Evolutionary conservation across 2,329 filamentous ascomycete genomes (phyloP), one percentile per base, ranked within the genome.

Genomic region (Scytalidium sp.): DNA sequence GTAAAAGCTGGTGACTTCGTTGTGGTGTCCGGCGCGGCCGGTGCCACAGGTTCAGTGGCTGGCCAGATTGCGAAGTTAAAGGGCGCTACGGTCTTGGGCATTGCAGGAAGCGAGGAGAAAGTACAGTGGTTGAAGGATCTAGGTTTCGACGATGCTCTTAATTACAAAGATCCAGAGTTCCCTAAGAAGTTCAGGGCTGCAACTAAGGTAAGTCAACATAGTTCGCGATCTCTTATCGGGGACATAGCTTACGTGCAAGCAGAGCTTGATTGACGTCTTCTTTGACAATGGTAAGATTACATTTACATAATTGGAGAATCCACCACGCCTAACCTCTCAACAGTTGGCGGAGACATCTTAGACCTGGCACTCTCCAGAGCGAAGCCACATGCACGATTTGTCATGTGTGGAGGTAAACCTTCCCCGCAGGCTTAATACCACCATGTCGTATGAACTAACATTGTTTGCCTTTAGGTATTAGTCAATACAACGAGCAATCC

Each of bases 21-120:
- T 1, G 86, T 92, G 7, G 85, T 93, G 0, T 87, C 83, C 8
- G 88, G 87, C 6, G 88, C 88, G 2, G 88, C 88, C 0, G 88
- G 88, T 2, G 88, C 88, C 0, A 92, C 88, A 0, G 88, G 88
- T 1, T 86, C 80, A 61, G 80, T 92, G 1, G 88, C 82, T 0
- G 87, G 86, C 0, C 88, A 93, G 69, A 89, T 92, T 57, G 86
- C 87, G 17, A 90, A 89, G 73, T 70, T 90, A 47, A 82, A 83
- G 66, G 88, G 85, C 11, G 79, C 43, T 58, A 79, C 71, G 56
- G 62, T 75, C 2, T 81, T 89, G 11, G 86, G 85, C 6, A 74
- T 89, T 53, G 84, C 84, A 1, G 86, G 86, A 0, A 78, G 75
- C 47, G 76, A 81, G 29, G 81, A 85, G 32, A 90, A 90, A 70